A percentile compares a stretch with the other conserved stretches of the same genome.
Evolutionary conservation across 2,329 filamentous ascomycete species (phyloP).

Genomic region (Leptodontidium sp.): DNA sequence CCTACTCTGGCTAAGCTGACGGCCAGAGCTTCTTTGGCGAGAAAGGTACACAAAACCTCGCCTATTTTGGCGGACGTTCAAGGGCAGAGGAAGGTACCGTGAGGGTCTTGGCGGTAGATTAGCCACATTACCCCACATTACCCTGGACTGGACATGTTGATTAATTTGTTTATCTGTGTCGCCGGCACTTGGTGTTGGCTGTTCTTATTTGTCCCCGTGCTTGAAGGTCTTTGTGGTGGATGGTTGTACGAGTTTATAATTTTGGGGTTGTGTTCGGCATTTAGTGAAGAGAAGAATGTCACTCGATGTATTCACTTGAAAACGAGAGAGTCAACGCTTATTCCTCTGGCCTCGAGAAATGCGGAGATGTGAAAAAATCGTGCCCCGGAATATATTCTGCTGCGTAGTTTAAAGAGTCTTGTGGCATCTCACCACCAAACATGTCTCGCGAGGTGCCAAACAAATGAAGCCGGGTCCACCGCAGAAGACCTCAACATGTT

Average conservation of each 20-base stretch:
- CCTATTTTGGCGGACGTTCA: constrained; percentile 1
- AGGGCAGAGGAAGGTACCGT: constrained; percentile 11
- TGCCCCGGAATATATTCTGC: too few species aligned
- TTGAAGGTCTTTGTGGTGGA: neutral
- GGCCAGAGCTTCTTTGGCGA: neutral
- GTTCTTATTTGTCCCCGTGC: constrained; percentile 12
- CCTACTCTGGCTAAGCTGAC: neutral
- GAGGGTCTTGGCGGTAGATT: constrained; percentile 6
- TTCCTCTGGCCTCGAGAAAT: too few species aligned
- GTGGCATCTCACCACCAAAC: too few species aligned
- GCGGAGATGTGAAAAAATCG: too few species aligned
- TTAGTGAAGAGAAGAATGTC: constrained; percentile 1
- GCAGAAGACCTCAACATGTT: neutral
- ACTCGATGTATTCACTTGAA: constrained; percentile 17
- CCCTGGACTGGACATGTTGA: constrained; percentile 21
- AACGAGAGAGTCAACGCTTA: too few species aligned
- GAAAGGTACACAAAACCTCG: constrained; percentile 5
- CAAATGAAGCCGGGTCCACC: too few species aligned
- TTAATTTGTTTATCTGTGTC: constrained; percentile 24
- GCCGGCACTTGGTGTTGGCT: constrained; percentile 22
- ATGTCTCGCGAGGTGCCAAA: too few species aligned
- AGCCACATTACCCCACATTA: constrained; percentile 21
- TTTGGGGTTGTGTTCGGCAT: neutral
- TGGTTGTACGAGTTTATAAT: neutral
- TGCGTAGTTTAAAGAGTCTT: too few species aligned